Conservation (phyloP, 2,329 filamentous ascomycete species). For the Fusarium sp. region DNA sequence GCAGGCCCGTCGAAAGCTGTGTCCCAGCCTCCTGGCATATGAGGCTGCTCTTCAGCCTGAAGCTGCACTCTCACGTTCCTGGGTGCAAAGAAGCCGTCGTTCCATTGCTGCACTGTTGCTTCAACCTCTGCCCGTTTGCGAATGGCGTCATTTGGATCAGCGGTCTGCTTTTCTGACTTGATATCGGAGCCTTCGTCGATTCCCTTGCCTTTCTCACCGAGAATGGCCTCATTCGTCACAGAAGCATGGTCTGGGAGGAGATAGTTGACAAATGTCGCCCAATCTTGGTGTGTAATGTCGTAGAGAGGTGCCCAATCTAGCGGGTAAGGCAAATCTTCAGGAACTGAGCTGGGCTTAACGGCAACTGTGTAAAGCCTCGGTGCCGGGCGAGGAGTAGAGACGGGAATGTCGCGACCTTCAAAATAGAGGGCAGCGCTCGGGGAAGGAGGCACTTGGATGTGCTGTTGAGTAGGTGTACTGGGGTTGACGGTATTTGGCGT, state of each 20-base stretch:
- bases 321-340: slow-evolving; percentile 60
- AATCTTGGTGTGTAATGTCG: slow-evolving; percentile 65
- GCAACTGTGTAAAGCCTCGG: slow-evolving; percentile 51
- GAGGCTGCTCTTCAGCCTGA: slow-evolving; percentile 34
- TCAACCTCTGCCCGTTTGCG: slow-evolving; percentile 50
- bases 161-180: slow-evolving; percentile 14
- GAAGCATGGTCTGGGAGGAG: slow-evolving; percentile 63
- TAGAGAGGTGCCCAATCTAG: slow-evolving; percentile 52
- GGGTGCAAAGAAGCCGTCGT: slow-evolving; percentile 66
- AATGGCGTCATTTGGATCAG: slow-evolving; percentile 39
- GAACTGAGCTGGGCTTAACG: slow-evolving; percentile 51
- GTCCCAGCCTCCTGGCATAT: slow-evolving; percentile 45
- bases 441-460: slow-evolving; percentile 36
- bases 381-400: slow-evolving; percentile 37
- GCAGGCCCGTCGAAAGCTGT: slow-evolving; percentile 35
- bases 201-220: slow-evolving; percentile 62
- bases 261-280: slow-evolving; percentile 70
- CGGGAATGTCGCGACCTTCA: slow-evolving; percentile 55
- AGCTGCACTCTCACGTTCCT: slow-evolving; percentile 60
- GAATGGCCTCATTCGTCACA: slow-evolving; percentile 58
- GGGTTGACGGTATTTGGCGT: slow-evolving; percentile 55
- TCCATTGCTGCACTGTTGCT: slow-evolving; percentile 65
- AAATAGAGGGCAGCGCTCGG: slow-evolving; percentile 56
- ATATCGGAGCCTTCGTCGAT: slow-evolving; percentile 52
- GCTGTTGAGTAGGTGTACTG: slow-evolving; percentile 31